Base-by-base conservation (phyloP, 2,329 filamentous ascomycete species). In the Pseudogymnoascus sp. region DNA sequence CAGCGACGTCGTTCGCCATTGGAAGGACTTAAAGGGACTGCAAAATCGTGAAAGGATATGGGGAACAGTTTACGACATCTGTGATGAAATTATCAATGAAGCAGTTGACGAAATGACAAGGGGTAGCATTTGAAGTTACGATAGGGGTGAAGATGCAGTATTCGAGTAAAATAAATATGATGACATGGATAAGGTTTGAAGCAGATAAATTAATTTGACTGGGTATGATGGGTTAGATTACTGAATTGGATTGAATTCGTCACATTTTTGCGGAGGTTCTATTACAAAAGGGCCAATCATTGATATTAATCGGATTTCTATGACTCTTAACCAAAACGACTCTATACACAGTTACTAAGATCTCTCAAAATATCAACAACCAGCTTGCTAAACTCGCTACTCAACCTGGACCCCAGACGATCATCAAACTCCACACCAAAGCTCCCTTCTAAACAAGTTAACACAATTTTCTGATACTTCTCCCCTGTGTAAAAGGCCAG, bases 401-500 rank as follows among this genome's bases (percentile, higher is more conserved):
- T 57, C 26, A 57, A 18, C 5, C 26, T 57, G 1, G 51, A 34
- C 5, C 51, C 51, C n/a, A 57, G 12, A 31, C 51, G 51, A 34
- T 57, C 51, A 57, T 57, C 51, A 34, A 57, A 34, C 16, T 57
- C 51, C 3, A 57, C 51, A 2, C 26, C 63, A 60, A 65, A 63
- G 11, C 61, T 21, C 3, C 61, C 61, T 5, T 71, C 74, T 37
- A 76, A 65, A 64, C 75, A 76, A 16, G 67, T 68, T 34, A 71
- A 45, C 8, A 75, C 74, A 59, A 75, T 64, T 1, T 69, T 59
- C 8, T 69, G 65, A 63, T 76, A 78, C 59, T 63, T 69, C n/a
- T 71, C 65, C 11, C 76, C 75, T 70, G 76, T 73, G 7, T 34
- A 61, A 3, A 45, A 62, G 11, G 72, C 71, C 18, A 75, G 65